Evolutionary conservation across 2,329 filamentous ascomycete genomes (phyloP).

Genomic region (Sporothrix curviconia): DNA sequence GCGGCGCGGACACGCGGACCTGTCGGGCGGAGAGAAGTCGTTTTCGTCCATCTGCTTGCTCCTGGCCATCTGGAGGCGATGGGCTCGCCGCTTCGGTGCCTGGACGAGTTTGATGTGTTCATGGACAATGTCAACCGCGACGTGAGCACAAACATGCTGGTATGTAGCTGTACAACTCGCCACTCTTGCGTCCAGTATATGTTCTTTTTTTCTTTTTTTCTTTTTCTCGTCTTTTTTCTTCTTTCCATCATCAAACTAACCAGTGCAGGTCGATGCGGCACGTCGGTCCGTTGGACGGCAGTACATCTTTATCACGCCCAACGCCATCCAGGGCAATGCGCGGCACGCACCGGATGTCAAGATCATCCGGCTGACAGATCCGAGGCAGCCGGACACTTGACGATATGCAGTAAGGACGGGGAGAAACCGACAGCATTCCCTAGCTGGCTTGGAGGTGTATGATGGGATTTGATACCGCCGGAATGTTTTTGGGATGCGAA

Average conservation of each 20-base stretch:
- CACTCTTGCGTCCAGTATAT: neutral
- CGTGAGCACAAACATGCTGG: slow-evolving; percentile 89
- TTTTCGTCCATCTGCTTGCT: slow-evolving; percentile 95
- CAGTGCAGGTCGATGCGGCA: slow-evolving; percentile 66
- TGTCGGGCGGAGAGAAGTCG: slow-evolving; percentile 95
- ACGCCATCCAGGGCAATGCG: slow-evolving; percentile 62
- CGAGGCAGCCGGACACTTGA: slow-evolving; percentile 47
- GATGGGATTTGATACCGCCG: too few relatives aligned
- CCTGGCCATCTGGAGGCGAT: slow-evolving; percentile 93
- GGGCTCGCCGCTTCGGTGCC: slow-evolving; percentile 86
- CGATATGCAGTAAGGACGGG: neutral
- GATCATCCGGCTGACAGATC: slow-evolving; percentile 64
- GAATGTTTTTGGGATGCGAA: too few relatives aligned
- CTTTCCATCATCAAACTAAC: slow-evolving; percentile 19
- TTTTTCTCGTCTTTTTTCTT: slow-evolving; percentile 17
- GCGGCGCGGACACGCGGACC: slow-evolving; percentile 81
- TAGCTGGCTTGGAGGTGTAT: too few relatives aligned
- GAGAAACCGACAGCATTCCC: too few relatives aligned
- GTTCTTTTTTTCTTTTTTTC: neutral
- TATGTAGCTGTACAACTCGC: slow-evolving; percentile 37
- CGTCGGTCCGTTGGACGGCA: slow-evolving; percentile 82
- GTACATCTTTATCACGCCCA: slow-evolving; percentile 94
- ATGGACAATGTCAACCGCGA: slow-evolving; percentile 97
- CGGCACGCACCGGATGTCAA: slow-evolving; percentile 63
- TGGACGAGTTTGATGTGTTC: slow-evolving; percentile 98